Evolutionary conservation across 2,329 filamentous ascomycete genomes (phyloP).

Genomic region (Phoma herbarum): DNA sequence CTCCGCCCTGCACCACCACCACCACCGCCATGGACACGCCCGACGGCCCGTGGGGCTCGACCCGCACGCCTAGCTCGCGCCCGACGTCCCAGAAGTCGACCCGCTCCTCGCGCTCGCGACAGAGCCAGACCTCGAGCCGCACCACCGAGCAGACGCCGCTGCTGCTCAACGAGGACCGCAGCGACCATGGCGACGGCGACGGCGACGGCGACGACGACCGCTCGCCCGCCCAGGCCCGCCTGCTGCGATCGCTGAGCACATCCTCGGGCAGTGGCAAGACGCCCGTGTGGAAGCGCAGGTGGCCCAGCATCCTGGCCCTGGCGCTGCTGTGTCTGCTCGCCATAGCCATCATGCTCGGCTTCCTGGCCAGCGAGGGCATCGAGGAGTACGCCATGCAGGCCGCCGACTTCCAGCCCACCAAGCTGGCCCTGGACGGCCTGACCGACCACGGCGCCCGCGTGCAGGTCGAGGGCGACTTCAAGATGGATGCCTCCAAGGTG

Average conservation of each 20-base stretch:
- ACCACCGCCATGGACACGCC: constrained; percentile 43
- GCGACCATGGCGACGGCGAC: constrained; percentile 35
- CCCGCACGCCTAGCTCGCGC: constrained; percentile 48
- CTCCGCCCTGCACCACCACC: background rate
- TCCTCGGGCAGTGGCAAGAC: constrained; percentile 36
- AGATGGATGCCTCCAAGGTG: constrained; percentile 80
- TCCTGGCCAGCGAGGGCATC: constrained; percentile 80
- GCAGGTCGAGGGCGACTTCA: constrained; percentile 82
- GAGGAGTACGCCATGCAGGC: constrained; percentile 89
- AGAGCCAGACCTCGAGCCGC: constrained; percentile 42
- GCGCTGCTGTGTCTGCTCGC: constrained; percentile 68
- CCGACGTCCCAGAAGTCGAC: constrained; percentile 50
- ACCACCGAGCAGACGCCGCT: constrained; percentile 54
- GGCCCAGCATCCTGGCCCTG: constrained; percentile 82
- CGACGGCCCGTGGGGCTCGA: constrained; percentile 49
- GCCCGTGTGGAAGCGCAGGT: constrained; percentile 61
- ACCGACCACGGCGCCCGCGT: constrained; percentile 80
- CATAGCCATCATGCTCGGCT: constrained; percentile 80
- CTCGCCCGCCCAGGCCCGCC: constrained; percentile 48
- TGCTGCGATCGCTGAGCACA: constrained; percentile 47
- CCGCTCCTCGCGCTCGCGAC: constrained; percentile 45
- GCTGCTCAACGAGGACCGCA: constrained; percentile 41
- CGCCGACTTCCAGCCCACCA: constrained; percentile 81
- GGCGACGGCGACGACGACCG: constrained; percentile 21
- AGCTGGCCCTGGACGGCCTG: constrained; percentile 84